Percentiles rank a stretch among this genome's conserved stretches.
Evolutionary conservation across 352 stramenopile species (phyloP).

Genomic region (Phytopythium aichiense): DNA sequence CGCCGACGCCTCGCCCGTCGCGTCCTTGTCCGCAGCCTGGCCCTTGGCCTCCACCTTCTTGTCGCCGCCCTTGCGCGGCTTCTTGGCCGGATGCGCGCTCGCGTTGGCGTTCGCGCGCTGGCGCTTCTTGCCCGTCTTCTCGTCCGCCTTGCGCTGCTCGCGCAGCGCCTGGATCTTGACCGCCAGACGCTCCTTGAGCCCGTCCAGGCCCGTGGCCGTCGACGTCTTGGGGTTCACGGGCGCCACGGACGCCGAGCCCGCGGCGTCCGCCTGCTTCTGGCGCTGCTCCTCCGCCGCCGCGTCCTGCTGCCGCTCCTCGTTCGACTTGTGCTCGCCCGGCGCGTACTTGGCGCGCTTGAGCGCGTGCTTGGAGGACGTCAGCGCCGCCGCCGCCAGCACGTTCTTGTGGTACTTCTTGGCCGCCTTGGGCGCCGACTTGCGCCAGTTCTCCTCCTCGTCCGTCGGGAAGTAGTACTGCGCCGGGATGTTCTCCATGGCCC

Average conservation of each 20-base stretch:
- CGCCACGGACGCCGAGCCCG: conserved; percentile 19
- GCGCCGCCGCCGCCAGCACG: conserved; percentile 46
- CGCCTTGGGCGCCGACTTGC: conserved; percentile 54
- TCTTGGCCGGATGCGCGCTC: conserved; percentile 24
- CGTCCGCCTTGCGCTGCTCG: conserved; percentile 66
- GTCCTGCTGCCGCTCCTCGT: conserved; percentile 50
- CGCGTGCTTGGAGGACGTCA: conserved; percentile 54
- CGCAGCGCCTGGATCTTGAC: conserved; percentile 69
- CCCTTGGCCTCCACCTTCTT: conserved; percentile 21
- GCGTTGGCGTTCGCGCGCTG: conserved; percentile 16
- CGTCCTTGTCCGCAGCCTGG: conserved; percentile 34
- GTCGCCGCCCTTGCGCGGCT: conserved; percentile 16
- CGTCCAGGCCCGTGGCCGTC: conserved; percentile 43
- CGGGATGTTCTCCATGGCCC: conserved; percentile 72
- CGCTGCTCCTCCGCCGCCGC: conserved; percentile 44
- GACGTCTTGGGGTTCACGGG: conserved; percentile 32
- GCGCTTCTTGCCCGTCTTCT: conserved; percentile 58
- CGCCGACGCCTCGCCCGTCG: conserved; percentile 26
- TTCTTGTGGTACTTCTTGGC: conserved; percentile 81
- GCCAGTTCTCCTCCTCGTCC: conserved; percentile 73
- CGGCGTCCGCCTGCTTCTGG: conserved; percentile 30
- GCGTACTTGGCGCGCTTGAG: conserved; percentile 75
- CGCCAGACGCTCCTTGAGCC: conserved; percentile 59
- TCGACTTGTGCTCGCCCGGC: conserved; percentile 55
- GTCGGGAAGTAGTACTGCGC: conserved; percentile 75